Base-by-base conservation (phyloP, 2,329 filamentous ascomycete genomes). In the Clarireedia homoeocarpa region DNA sequence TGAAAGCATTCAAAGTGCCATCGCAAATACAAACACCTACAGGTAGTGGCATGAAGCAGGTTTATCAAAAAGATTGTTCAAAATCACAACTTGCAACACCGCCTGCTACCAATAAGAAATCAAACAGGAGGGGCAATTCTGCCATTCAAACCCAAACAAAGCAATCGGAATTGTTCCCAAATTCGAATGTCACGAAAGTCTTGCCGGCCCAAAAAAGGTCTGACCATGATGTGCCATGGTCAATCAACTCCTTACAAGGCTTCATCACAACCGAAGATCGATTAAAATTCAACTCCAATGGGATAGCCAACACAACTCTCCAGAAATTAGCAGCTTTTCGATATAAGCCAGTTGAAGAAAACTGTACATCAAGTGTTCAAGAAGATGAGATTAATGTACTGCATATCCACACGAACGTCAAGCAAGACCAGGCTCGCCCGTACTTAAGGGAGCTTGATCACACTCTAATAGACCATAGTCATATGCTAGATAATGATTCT, bases 181-280 rank as follows among this genome's bases (percentile, higher is more conserved):
- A 56, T 20, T 59, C 62, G 5, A 54, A 26, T 4, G 53, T 67
- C 34, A 65, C 65, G 10, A 67, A 68, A 47, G 58, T 60, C 30
- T 48, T 53, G 15, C 5, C 39, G 14, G n/a, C 30, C 30, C 40
- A 36, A 20, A 48, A 57, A 20, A 62, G 60, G n/a, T 6, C 50
- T 24, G 12, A 39, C n/a, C 38, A 57, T 7, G 5, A 39, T 15
- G 36, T 20, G 7, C 15, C 51, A 10, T 49, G 49, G 12, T 24
- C 60, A 30, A 48, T 63, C 24, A 60, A 58, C 5, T 60, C 48
- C 17, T 48, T 62, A 55, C 60, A 58, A 49, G 61, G 62, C 26
- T 67, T 61, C 52, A 63, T 59, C 23, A 65, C 64, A 38, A 67
- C 67, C n/a, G 61, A 68, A 58, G 59, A 66, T 39, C 44, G 49